Evolutionary conservation across 225 moss, liverwort and hornwort genomes (phyloP), one percentile per base, ranked within the genome.

Genomic region (Lunularia cruciata): DNA sequence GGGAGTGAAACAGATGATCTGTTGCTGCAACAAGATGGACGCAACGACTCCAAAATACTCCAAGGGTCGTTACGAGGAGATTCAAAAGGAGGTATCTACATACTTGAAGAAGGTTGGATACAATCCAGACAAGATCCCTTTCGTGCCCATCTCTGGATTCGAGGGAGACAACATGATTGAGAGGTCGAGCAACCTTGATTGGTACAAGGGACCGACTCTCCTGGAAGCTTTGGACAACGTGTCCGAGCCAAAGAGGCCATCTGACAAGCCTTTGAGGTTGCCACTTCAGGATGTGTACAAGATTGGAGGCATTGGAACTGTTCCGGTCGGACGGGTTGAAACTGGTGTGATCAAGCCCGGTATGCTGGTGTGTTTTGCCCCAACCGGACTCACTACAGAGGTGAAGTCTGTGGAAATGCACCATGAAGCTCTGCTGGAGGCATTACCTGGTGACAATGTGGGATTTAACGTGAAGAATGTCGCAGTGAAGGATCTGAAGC

Each of bases 281-380:
- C 90, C 90, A 0, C 74, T 90, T 6, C 90, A 90, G 90, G 87
- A 90, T 40, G 85, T 90, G 55, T 90, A 87, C 82, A 85, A 90
- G 82, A 85, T 85, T 22, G 85, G 85, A 65, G 85, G 85, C 19
- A 85, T 85, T 68, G 85, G 85, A 70, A 85, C 85, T 47, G 85
- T 85, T 27, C 85, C 85, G 0, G 85, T 85, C 57, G 85, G 85
- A 3, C 72, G 85, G 26, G 85, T 85, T 53, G 85, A 85, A 76
- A 85, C 85, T 0, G 85, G 85, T 49, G 60, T 85, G 5, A 81
- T 85, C 73, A 85, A 85, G 76, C 85, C 85, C 37, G 85, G 85
- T 40, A 85, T 85, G 85, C n/a, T 85, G 22, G 81, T 85, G 14
- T 60, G 54, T 6, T 85, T 85, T 11, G 78, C 85, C 0, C 85